Evolutionary conservation across 1,284 basidiomycete genomes (phyloP), one percentile per base, ranked within the genome.

Genomic region (Ceratobasidium sp.): DNA sequence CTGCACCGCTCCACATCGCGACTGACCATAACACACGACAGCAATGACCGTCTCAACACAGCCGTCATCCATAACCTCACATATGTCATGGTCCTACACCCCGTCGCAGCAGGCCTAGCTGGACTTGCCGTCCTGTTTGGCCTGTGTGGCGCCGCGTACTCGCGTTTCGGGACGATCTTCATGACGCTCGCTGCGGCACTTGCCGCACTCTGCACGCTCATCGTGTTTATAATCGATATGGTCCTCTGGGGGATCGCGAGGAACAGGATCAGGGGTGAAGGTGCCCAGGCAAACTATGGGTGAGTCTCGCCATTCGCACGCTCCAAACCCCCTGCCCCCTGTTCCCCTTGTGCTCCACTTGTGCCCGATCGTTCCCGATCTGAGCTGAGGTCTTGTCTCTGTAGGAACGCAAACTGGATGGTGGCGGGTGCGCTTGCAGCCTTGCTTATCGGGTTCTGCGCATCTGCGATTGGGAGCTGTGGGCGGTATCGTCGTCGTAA

Each of bases 221-320:
- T 92, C 76, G 87, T 83, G 3, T 93, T 88, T 81, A 81, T 92
- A 56, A 83, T 94, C 78, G 91, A 92, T 81, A 90, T 93, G 86
- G 86, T 87, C 33, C 85, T 95, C 69, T 95, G 91, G 81, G 88
- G 88, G 71, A 85, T 91, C 73, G 86, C 86, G 28, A 86, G 87
- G 75, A 80, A 85, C 76, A 84, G 85, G 64, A 84, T 91, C 77
- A 81, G 84, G 67, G 80, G 85, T 73, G 82, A 83, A 21, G 86
- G 85, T 54, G 73, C 71, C 30, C 75, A 80, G 30, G 88, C 91
- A 3, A 82, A 86, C 77, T 89, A 85, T 78, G 88, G 87, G 64
- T 67, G 33, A 67, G 64, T 67, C 21, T n/a, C 9, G 18, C 12
- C 48, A 51, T 23, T 21, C 23, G 8, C n/a, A 49, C n/a, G 48